These are phyloP conservation scores for Dysphania ambrosioides DNA, from an alignment of 148 eudicot genomes.

Conservation along the genomic window DNA sequence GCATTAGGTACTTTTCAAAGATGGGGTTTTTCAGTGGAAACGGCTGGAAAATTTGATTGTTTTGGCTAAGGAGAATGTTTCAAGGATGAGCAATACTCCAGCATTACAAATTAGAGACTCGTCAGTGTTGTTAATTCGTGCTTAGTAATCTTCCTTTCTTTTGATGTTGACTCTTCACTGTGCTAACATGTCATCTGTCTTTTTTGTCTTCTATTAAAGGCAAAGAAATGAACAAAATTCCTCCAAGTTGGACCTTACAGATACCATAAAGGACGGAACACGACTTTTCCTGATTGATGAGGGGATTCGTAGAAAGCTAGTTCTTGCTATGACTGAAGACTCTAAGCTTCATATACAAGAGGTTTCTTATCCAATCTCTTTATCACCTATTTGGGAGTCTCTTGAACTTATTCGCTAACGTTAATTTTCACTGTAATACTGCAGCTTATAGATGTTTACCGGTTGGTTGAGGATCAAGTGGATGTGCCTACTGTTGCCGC, in stretches of 20 bases:
- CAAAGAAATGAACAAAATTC: slow-evolving; percentile 42
- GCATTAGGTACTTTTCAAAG: slow-evolving; percentile 88
- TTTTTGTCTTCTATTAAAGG: slow-evolving; percentile 31
- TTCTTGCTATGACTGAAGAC: slow-evolving; percentile 96
- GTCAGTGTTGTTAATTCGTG: slow-evolving; percentile 35
- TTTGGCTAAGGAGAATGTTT: slow-evolving; percentile 88
- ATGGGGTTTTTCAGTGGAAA: slow-evolving; percentile 93
- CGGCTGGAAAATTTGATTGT: slow-evolving; percentile 86
- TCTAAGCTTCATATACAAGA: slow-evolving; percentile 95
- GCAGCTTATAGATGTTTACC: slow-evolving; percentile 87
- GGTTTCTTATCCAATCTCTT: slow-evolving; percentile 33
- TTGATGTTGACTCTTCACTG: not conserved
- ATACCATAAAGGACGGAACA: slow-evolving; percentile 94
- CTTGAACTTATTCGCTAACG: not conserved
- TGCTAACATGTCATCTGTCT: slow-evolving; percentile 6
- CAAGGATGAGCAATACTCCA: slow-evolving; percentile 88
- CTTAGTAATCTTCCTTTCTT: not conserved
- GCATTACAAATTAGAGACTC: slow-evolving; percentile 56
- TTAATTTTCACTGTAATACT: slow-evolving; percentile 16
- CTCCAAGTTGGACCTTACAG: slow-evolving; percentile 79
- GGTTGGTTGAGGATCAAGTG: slow-evolving; percentile 85
- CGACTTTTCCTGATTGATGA: slow-evolving; percentile 77
- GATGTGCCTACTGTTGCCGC: slow-evolving; percentile 72
- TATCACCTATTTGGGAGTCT: not conserved
- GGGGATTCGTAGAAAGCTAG: slow-evolving; percentile 84